Base-by-base conservation (phyloP, 768 basidiomycete species). In the Macrolepiota fuliginosa region DNA sequence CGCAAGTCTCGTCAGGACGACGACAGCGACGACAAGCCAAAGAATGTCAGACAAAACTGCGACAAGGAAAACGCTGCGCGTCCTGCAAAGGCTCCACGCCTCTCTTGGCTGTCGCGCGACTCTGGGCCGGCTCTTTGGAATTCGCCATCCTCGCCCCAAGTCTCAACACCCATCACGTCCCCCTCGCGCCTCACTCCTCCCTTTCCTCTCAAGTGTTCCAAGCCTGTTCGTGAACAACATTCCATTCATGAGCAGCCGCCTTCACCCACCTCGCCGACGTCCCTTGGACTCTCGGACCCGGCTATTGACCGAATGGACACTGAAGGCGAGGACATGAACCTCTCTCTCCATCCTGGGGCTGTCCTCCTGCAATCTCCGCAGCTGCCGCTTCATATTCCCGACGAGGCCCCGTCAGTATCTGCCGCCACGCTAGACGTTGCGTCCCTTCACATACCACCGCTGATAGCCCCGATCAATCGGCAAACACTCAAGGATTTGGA, bases 401-500 rank as follows among this genome's bases (percentile, higher is more conserved):
- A 56, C 40, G 47, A 51, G 27, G 51, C 29, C 65, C 66, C 72
- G 67, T 64, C 68, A 55, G 51, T 72, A 68, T 62, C 70, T 68
- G 59, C 69, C 68, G 58, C 81, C 68, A 68, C 80, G 65, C 64
- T 82, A 69, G 80, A 81, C 70, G 69, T 75, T 61, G 75, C 70
- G 65, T 74, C 81, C 1, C 78, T 83, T 2, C 83, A 87, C 64
- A 83, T 92, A 62, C 92, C 91, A 6, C 78, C 90, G 37, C 74
- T 83, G 46, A 79, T 81, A 35, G 93, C 95, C 0, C 83, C 89
- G 46, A 91, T 96, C 71, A 94, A 92, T 68, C 82, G 90, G 40
- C 84, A 87, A 47, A 93, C 92, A 1, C 80, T 97, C 66, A 87
- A 86, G 68, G 92, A 94, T 70, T 79, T 97, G 54, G 94, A 97